Percentiles rank a stretch among this genome's conserved stretches.
Evolutionary conservation across 768 basidiomycete species (phyloP).

Genomic region (Rhodotorula babjevae): DNA sequence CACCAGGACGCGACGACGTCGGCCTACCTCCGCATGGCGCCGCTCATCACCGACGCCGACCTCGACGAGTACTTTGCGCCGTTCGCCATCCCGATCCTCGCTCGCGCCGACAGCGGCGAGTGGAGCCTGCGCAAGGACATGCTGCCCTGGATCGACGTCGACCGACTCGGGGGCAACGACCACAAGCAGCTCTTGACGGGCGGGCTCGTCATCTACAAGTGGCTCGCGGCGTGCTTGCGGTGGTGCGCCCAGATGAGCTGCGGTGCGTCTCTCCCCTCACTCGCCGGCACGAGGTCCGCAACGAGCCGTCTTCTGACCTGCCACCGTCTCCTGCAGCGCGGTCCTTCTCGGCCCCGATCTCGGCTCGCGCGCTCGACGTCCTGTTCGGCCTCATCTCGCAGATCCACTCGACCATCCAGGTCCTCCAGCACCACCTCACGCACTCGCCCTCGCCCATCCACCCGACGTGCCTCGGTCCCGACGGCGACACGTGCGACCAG

Average conservation of each 20-base stretch:
- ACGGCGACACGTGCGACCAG: constrained; percentile 6
- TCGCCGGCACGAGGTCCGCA: no score
- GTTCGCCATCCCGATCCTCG: background rate
- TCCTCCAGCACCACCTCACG: constrained; percentile 1
- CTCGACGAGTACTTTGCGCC: constrained; percentile 1
- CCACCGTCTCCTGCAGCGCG: background rate
- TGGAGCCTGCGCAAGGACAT: background rate
- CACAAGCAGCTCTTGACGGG: constrained; percentile 4
- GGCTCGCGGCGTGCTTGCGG: constrained; percentile 8
- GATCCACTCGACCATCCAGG: background rate
- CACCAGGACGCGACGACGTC: background rate
- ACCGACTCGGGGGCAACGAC: background rate
- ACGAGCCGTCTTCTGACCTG: no score
- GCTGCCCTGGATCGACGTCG: background rate
- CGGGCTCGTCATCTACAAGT: background rate
- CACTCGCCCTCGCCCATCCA: background rate
- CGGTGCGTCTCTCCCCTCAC: background rate
- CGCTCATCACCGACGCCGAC: constrained; percentile 1
- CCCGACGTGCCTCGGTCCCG: background rate
- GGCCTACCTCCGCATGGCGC: constrained; percentile 7
- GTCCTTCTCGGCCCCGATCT: background rate
- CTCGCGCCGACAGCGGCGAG: no score
- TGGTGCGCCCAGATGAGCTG: constrained; percentile 6
- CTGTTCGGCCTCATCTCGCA: background rate
- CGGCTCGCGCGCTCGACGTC: background rate